These are phyloP conservation scores for Pseudogymnoascus sp. DNA, from an alignment of 2,329 filamentous ascomycete genomes.

Conservation along the genomic window DNA sequence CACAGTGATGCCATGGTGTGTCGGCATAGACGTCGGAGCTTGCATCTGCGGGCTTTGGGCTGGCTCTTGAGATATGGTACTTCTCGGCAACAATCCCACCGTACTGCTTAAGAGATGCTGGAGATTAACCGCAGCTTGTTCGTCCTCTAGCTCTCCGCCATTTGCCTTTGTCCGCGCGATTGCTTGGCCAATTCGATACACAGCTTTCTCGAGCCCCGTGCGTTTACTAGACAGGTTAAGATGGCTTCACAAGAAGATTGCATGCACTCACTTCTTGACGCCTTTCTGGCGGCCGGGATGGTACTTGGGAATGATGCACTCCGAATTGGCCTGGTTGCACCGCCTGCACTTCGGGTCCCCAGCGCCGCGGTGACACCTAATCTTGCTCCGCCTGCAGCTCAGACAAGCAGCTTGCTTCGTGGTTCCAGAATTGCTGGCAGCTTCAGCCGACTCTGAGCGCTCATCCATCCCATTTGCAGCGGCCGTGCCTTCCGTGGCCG, in stretches of 20 bases:
- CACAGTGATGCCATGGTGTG: neutral
- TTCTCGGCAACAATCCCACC: conserved; percentile 32
- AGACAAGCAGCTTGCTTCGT: conserved; percentile 48
- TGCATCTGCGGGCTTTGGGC: conserved; percentile 17
- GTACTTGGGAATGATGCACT: conserved; percentile 66
- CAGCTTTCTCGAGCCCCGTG: conserved; percentile 65
- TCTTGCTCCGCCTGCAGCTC: conserved; percentile 60
- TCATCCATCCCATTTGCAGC: neutral
- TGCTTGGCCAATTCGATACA: conserved; percentile 68
- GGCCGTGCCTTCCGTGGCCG: neutral
- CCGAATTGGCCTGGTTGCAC: conserved; percentile 49
- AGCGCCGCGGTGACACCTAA: conserved; percentile 54
- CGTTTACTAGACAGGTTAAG: conserved; percentile 50
- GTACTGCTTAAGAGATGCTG: conserved; percentile 45
- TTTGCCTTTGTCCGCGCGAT: conserved; percentile 43
- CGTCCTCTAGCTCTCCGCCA: conserved; percentile 33
- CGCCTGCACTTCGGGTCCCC: conserved; percentile 50
- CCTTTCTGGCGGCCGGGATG: conserved; percentile 68
- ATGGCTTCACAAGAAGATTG: conserved; percentile 6
- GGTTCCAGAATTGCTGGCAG: neutral
- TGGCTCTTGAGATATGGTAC: conserved; percentile 18
- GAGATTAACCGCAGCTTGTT: conserved; percentile 37
- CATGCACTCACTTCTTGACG: conserved; percentile 60
- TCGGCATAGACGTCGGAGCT: neutral
- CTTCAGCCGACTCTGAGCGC: neutral